A percentile compares a stretch with the other conserved stretches of the same genome.
phyloP scores from a whole-genome alignment of 2,329 filamentous ascomycete genomes.

The Didymella pomorum region DNA sequence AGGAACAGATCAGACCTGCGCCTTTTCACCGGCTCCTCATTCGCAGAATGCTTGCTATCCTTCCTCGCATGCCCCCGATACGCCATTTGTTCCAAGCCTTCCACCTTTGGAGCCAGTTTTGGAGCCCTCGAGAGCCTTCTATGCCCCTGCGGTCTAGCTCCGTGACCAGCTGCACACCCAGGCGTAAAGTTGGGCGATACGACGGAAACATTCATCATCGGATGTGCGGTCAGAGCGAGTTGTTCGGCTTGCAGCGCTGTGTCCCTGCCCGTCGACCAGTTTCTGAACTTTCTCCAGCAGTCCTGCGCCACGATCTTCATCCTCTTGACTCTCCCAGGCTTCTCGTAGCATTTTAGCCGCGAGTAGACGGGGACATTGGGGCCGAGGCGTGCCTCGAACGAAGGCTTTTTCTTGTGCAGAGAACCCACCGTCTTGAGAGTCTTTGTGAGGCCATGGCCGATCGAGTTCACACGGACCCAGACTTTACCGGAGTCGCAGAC shows the following conservation, averaged over 20 bases:
- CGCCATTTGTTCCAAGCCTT: neutral
- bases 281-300: constrained; percentile 12
- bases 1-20: constrained; percentile 14
- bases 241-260: neutral
- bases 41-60: constrained; percentile 4
- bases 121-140: neutral
- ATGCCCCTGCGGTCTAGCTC: neutral
- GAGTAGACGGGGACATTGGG: neutral
- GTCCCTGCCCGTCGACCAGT: constrained; percentile 8
- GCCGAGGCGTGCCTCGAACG: constrained; percentile 2
- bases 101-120: neutral
- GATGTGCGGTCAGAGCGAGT: neutral
- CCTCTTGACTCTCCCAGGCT: constrained; percentile 6
- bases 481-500: constrained; percentile 4
- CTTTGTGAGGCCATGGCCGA: constrained; percentile 5
- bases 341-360: constrained; percentile 9
- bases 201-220: neutral
- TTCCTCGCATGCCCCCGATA: neutral
- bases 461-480: constrained; percentile 13
- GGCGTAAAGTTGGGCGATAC: neutral
- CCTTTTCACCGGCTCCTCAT: neutral
- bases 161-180: fast-evolving
- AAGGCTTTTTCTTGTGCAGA: neutral
- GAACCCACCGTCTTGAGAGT: constrained; percentile 8
- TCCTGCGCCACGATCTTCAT: constrained; percentile 2